phyloP scores from a whole-genome alignment of 306 rosid genomes.

The Calophaca sinica region DNA sequence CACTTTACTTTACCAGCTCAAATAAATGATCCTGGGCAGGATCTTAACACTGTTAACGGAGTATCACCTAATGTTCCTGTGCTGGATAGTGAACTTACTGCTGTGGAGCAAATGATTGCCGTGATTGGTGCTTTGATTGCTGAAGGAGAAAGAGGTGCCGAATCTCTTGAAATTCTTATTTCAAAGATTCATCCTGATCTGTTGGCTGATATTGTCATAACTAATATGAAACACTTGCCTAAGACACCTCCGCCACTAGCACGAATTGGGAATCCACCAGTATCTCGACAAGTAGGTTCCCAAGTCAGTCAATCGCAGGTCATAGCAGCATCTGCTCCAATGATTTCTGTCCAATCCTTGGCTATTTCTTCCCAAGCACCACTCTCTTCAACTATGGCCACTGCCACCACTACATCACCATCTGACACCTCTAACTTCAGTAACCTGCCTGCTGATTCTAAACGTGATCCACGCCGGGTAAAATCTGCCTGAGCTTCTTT shows the following conservation, averaged over 20 bases:
- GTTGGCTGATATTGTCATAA: constrained; percentile 95
- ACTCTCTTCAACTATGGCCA: constrained; percentile 52
- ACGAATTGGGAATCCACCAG: constrained; percentile 69
- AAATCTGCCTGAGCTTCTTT: constrained; percentile 36
- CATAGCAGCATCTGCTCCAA: constrained; percentile 57
- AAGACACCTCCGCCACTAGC: constrained; percentile 72
- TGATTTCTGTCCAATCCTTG: constrained; percentile 68
- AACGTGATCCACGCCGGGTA: constrained; percentile 98
- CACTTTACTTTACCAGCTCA: constrained; percentile 57
- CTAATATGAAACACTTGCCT: constrained; percentile 96
- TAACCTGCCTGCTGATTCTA: constrained; percentile 73
- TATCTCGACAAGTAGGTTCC: constrained; percentile 56
- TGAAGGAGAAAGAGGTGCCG: constrained; percentile 98
- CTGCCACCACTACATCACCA: constrained; percentile 57
- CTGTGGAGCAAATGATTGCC: constrained; percentile 97
- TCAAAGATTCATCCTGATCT: constrained; percentile 95
- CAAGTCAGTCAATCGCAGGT: constrained; percentile 62
- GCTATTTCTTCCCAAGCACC: constrained; percentile 59
- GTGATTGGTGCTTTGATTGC: constrained; percentile 97
- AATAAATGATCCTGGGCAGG: constrained; percentile 67
- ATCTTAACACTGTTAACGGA: constrained; percentile 61
- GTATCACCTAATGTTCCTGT: constrained; percentile 62
- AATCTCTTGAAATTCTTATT: constrained; percentile 90
- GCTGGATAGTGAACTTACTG: constrained; percentile 71
- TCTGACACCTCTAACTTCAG: constrained; percentile 61